Evolutionary conservation across 306 rosid species (phyloP), one percentile per base, ranked within the genome.

Genomic region (Senna siamea): DNA sequence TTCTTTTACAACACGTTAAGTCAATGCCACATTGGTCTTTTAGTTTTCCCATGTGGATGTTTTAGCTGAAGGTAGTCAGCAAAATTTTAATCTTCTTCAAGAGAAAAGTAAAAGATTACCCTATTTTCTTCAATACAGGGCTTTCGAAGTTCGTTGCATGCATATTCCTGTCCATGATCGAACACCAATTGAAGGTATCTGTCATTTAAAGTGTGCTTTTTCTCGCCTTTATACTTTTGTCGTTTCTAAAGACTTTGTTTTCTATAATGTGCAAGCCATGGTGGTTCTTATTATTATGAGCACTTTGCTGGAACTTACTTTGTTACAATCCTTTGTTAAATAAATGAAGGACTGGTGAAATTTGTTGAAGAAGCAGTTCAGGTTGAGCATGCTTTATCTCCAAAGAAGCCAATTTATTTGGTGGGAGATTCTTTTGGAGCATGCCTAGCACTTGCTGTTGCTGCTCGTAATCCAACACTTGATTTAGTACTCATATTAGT

Each of bases 351-450:
- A 60, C 73, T 93, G 82, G 89, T 93, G 79, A 93, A 91, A 80
- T 85, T 86, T 60, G 96, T 93, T 32, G 96, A 82, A 77, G 89
- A 91, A 87, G 79, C 92, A 67, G 77, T 93, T 62, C 86, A 81
- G 78, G 66, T 74, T 10, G 97, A 91, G 79, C 77, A 85, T 73
- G 82, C 97, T 80, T 78, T 66, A 19, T 80, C 86, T 71, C 98
- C 96, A 32, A 83, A 85, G 66, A 93, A 86, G 81, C 97, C 98
- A 56, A 87, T 93, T 69, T 93, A 93, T 79, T 84, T 93, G 83
- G 89, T 91, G 4, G 98, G 98, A 62, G 98, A 93, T 76, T 93
- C 98, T 57, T 71, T 93, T 79, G 98, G 98, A 59, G 98, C 97
- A 85, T 86, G 98, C 87, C 78, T 93, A 60, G 89, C 98, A 44